Evolutionary conservation across 305 asterid species (phyloP).

Genomic region (Solanum hybrid): DNA sequence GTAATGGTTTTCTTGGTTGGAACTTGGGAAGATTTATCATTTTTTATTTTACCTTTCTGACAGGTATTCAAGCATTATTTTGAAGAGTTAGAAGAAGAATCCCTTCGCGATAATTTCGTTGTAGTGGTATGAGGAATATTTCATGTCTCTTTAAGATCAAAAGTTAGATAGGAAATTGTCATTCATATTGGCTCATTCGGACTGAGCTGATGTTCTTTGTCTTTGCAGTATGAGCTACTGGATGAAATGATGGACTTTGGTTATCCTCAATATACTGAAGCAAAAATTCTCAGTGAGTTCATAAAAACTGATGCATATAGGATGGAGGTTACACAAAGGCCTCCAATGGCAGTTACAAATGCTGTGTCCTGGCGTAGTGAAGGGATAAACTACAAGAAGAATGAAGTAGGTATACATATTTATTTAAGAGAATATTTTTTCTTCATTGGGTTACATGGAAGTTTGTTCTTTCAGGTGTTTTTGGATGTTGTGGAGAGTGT

Average conservation of each 20-base stretch:
- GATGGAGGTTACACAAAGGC: conserved; percentile 86
- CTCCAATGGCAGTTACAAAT: conserved; percentile 95
- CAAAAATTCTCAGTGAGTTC: conserved; percentile 83
- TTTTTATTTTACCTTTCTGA: conserved; percentile 6
- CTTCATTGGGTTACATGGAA: background rate
- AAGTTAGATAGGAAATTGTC: background rate
- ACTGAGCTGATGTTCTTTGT: background rate
- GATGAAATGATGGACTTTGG: conserved; percentile 95
- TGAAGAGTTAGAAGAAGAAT: conserved; percentile 90
- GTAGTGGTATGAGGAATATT: conserved; percentile 60
- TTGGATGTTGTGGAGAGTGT: conserved; percentile 41
- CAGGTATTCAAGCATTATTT: conserved; percentile 95
- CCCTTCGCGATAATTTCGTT: conserved; percentile 87
- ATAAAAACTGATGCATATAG: conserved; percentile 90
- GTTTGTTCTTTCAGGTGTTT: conserved; percentile 24
- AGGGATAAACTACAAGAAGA: conserved; percentile 74
- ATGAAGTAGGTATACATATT: conserved; percentile 47
- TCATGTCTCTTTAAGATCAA: background rate
- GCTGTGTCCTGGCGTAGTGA: conserved; percentile 92
- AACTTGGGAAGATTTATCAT: background rate
- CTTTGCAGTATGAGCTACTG: conserved; percentile 66
- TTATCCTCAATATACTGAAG: conserved; percentile 86
- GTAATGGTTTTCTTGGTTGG: background rate
- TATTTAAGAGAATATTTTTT: background rate
- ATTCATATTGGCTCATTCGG: background rate